These are phyloP conservation scores for Tieghemiomyces parasiticus DNA, from an alignment of 192 early-diverging fungal genomes.

Conservation along the genomic window DNA sequence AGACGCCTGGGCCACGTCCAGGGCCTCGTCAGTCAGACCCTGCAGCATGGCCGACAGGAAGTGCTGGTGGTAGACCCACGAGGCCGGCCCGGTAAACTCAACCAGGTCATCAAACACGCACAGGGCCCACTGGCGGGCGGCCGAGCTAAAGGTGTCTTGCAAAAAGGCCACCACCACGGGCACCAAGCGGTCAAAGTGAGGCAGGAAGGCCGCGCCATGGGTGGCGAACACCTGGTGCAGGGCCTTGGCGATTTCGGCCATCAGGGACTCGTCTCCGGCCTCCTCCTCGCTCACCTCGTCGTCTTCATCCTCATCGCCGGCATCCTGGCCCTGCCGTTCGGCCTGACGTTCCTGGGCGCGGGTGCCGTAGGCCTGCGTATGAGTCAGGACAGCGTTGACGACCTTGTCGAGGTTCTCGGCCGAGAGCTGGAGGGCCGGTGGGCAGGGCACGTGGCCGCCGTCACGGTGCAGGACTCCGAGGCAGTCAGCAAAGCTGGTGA, in stretches of 20 bases:
- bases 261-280: slow-evolving; percentile 61
- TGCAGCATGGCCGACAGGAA: slow-evolving; percentile 41
- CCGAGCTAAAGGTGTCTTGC: slow-evolving; percentile 39
- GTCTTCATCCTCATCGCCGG: slow-evolving; percentile 91
- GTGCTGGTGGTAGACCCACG: slow-evolving; percentile 40
- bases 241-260: slow-evolving; percentile 63
- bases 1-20: slow-evolving; percentile 84
- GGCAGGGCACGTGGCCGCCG: neutral
- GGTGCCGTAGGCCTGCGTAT: slow-evolving; percentile 62
- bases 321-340: slow-evolving; percentile 55
- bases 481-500: slow-evolving; percentile 56
- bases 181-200: slow-evolving; percentile 66
- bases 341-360: slow-evolving; percentile 63
- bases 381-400: slow-evolving; percentile 43
- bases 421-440: slow-evolving; percentile 22
- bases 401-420: slow-evolving; percentile 54
- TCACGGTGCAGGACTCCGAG: slow-evolving; percentile 18
- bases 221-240: slow-evolving; percentile 69
- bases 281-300: slow-evolving; percentile 67
- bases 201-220: slow-evolving; percentile 55
- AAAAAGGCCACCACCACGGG: slow-evolving; percentile 53
- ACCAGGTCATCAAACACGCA: slow-evolving; percentile 88
- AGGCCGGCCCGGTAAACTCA: slow-evolving; percentile 70
- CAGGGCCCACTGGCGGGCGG: slow-evolving; percentile 79
- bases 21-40: slow-evolving; percentile 26